Percentiles rank a stretch among this genome's conserved stretches.
These are phyloP conservation scores for Psophocarpus tetragonolobus DNA, from an alignment of 306 rosid species.

Conservation along the genomic window DNA sequence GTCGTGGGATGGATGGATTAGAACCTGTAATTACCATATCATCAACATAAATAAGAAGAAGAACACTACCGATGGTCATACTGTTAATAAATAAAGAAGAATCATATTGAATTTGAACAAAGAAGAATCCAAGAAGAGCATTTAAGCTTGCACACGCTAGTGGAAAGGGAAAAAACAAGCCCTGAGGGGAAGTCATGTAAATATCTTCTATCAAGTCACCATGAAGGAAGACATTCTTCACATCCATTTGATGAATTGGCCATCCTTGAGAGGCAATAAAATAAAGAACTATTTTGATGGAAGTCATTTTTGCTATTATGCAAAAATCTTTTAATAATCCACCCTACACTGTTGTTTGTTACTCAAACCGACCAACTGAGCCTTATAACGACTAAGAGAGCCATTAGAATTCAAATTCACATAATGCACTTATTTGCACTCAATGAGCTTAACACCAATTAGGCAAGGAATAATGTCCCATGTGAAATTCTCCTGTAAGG, in stretches of 20 bases:
- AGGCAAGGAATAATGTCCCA: background rate
- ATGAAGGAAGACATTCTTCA: background rate
- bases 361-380: background rate
- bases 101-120: background rate
- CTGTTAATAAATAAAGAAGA: background rate
- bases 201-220: background rate
- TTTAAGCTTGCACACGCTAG: background rate
- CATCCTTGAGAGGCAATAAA: no score
- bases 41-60: background rate
- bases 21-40: background rate
- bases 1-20: background rate
- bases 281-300: no score
- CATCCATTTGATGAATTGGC: background rate
- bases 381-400: background rate
- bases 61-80: background rate
- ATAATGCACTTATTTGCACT: background rate
- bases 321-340: no score
- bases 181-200: background rate
- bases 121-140: background rate
- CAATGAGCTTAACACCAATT: background rate
- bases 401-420: background rate
- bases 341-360: no score
- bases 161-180: background rate
- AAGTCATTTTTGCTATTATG: no score
- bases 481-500: background rate